A percentile compares a stretch with the other conserved stretches of the same genome.
Conservation (phyloP, 2,329 filamentous ascomycete genomes). For the Talaromyces sp. region DNA sequence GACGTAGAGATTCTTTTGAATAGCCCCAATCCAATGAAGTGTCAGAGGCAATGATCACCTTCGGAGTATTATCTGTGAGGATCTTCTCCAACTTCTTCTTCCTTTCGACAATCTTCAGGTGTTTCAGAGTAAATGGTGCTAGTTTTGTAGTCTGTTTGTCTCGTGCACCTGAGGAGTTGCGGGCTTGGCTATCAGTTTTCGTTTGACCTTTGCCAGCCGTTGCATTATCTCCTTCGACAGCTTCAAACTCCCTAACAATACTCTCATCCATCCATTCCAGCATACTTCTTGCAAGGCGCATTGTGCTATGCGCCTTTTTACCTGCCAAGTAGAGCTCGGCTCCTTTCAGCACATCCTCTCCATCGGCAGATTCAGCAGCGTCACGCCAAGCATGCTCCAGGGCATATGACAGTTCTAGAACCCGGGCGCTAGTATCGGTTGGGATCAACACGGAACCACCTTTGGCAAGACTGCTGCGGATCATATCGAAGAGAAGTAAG, state of each 20-base stretch:
- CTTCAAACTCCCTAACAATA: slow-evolving; percentile 87
- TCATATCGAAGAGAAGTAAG: slow-evolving; percentile 75
- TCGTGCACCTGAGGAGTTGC: slow-evolving; percentile 20
- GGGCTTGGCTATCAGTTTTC: slow-evolving; percentile 38
- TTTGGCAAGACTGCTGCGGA: slow-evolving; percentile 69
- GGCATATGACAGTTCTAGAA: slow-evolving; percentile 85
- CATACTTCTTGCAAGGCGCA: slow-evolving; percentile 90
- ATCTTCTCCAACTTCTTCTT: slow-evolving; percentile 73
- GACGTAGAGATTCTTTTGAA: slow-evolving; percentile 71
- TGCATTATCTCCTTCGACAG: slow-evolving; percentile 38
- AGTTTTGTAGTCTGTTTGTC: slow-evolving; percentile 38
- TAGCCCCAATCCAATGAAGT: slow-evolving; percentile 91
- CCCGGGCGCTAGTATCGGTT: slow-evolving; percentile 89
- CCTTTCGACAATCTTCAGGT: slow-evolving; percentile 76
- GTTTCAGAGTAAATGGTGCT: slow-evolving; percentile 85
- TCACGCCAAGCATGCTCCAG: slow-evolving; percentile 87
- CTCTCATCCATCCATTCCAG: slow-evolving; percentile 98
- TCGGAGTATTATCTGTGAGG: slow-evolving; percentile 47
- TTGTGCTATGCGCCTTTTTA: slow-evolving; percentile 77
- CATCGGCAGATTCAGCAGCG: slow-evolving; percentile 51
- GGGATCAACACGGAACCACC: slow-evolving; percentile 91
- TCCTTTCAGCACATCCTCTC: slow-evolving; percentile 45
- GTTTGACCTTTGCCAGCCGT: slow-evolving; percentile 27
- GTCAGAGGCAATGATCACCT: slow-evolving; percentile 87
- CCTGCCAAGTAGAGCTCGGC: slow-evolving; percentile 74